Conservation (phyloP, 768 basidiomycete species). For the Coprinopsis cinerea region DNA sequence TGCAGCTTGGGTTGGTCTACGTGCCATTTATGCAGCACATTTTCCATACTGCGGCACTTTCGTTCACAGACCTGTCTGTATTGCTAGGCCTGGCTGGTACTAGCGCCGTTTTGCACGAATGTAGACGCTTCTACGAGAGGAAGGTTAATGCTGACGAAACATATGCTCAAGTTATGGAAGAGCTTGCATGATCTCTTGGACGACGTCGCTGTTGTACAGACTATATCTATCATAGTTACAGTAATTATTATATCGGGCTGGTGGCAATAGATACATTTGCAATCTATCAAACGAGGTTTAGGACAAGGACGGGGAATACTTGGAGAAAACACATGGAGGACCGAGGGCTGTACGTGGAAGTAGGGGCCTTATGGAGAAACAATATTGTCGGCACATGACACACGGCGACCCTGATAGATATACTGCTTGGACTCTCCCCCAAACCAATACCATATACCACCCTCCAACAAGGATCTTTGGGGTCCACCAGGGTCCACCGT, state of each 20-base stretch:
- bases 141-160: conserved; percentile 47
- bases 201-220: background rate
- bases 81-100: conserved; percentile 61
- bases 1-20: conserved; percentile 83
- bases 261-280: background rate
- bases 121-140: conserved; percentile 72
- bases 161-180: conserved; percentile 46
- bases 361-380: conserved; percentile 11
- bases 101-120: conserved; percentile 73
- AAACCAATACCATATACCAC: background rate
- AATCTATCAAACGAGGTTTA: background rate
- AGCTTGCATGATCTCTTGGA: conserved; percentile 41
- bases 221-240: background rate
- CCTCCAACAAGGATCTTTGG: background rate
- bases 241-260: background rate
- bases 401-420: background rate
- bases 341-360: background rate
- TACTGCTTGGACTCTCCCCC: background rate
- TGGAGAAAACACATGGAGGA: conserved; percentile 3
- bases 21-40: conserved; percentile 85
- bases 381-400: conserved; percentile 4
- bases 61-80: conserved; percentile 58
- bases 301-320: conserved; percentile 4
- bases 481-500: background rate
- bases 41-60: conserved; percentile 89